Conservation (phyloP, 176 grass and related monocot species). For the Carex scoparia region DNA sequence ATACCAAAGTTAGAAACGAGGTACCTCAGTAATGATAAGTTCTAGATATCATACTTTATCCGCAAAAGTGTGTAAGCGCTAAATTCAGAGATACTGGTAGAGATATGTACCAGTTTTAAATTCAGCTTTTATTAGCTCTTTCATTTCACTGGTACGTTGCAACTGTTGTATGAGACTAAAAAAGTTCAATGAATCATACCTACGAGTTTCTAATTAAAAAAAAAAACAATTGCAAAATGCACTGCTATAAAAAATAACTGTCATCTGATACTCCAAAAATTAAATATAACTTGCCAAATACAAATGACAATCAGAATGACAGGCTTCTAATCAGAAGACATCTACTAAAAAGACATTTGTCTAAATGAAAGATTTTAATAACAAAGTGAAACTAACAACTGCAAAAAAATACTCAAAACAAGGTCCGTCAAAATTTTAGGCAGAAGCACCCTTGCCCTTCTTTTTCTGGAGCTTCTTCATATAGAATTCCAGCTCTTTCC, state of each 20-base stretch:
- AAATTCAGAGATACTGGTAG: neutral
- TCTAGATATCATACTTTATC: neutral
- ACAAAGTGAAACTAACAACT: neutral
- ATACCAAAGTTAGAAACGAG: neutral
- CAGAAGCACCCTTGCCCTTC: slow-evolving; percentile 26
- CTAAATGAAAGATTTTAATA: neutral
- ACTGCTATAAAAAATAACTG: neutral
- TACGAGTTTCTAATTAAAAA: too few relatives aligned
- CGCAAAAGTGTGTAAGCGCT: neutral
- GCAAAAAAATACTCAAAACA: neutral
- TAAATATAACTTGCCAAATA: neutral
- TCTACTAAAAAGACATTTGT: neutral
- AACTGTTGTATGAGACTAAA: too few relatives aligned
- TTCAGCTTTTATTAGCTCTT: too few relatives aligned
- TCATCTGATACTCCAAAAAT: neutral
- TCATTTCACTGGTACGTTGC: too few relatives aligned
- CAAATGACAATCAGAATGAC: neutral
- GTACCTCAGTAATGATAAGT: neutral
- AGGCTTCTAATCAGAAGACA: neutral
- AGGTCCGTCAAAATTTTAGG: neutral
- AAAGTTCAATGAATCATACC: too few relatives aligned
- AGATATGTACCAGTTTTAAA: too few relatives aligned
- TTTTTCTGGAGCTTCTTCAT: slow-evolving; percentile 31
- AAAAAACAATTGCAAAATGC: neutral
- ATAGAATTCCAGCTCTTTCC: slow-evolving; percentile 33